phyloP scores from a whole-genome alignment of 1,284 basidiomycete species.

The Phlebopus sp. region DNA sequence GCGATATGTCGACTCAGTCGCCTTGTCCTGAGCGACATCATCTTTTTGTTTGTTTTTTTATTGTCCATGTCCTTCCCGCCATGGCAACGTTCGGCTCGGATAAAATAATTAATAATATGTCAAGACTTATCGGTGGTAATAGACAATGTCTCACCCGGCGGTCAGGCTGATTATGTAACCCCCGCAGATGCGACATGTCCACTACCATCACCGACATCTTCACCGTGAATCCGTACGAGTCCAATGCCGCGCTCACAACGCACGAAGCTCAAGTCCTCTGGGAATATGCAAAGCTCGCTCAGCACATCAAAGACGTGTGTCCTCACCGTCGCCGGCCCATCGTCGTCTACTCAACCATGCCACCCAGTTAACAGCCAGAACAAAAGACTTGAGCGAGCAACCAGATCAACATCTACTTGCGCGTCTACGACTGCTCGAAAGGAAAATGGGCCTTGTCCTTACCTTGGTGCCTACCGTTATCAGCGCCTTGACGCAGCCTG shows the following conservation, averaged over 20 bases:
- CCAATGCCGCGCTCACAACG: conserved; percentile 57
- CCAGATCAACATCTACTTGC: conserved; percentile 77
- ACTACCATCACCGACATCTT: conserved; percentile 43
- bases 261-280: conserved; percentile 72
- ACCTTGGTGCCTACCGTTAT: conserved; percentile 62
- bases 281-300: conserved; percentile 76
- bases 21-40: too few relatives aligned
- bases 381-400: conserved; percentile 58
- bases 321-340: conserved; percentile 2
- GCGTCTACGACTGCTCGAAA: conserved; percentile 80
- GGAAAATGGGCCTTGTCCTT: conserved; percentile 92
- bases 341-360: not conserved
- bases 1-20: not conserved
- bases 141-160: not conserved
- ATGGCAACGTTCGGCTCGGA: too few relatives aligned
- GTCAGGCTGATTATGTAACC: not conserved
- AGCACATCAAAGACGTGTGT: conserved; percentile 67
- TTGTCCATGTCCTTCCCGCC: too few relatives aligned
- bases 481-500: not conserved
- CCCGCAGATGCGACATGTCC: conserved; percentile 16
- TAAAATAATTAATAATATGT: not conserved
- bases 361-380: conserved; percentile 53
- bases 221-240: conserved; percentile 62
- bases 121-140: not conserved
- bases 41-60: not conserved